Evolutionary conservation across 73 alveolate species (phyloP).

Genomic region (Breviolum minutum): DNA sequence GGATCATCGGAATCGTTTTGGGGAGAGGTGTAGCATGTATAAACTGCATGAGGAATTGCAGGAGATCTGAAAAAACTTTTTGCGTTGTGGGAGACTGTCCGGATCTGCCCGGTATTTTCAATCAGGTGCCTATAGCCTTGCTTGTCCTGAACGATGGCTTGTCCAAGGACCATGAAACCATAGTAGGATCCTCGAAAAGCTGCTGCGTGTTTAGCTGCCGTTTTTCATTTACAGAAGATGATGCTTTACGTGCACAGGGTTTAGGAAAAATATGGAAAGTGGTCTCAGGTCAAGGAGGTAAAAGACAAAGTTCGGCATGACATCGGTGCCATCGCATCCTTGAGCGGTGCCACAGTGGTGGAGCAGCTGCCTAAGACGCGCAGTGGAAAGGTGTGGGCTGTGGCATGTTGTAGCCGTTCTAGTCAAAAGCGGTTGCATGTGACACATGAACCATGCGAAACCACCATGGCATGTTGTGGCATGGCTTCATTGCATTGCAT

Average conservation of each 20-base stretch:
- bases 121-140: constrained; percentile 98
- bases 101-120: background rate
- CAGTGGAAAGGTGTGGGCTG: constrained; percentile 99
- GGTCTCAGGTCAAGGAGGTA: constrained; percentile 96
- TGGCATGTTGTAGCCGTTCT: constrained; percentile 44
- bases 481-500: background rate
- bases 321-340: constrained; percentile 98
- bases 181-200: background rate
- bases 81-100: background rate
- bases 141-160: constrained; percentile 97
- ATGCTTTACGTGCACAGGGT: background rate
- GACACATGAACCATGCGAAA: constrained; percentile 96
- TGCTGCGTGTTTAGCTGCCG: too few relatives aligned
- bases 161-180: constrained; percentile 76
- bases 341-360: constrained; percentile 96
- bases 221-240: background rate
- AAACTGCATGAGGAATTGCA: background rate
- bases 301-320: constrained; percentile 96
- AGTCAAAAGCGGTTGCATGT: constrained; percentile 97
- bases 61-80: background rate
- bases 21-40: background rate
- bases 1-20: background rate
- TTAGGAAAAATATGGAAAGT: background rate
- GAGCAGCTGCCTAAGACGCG: constrained; percentile 99
- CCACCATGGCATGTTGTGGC: too few relatives aligned